Conservation (phyloP, 202 grass and related monocot species). For the Panicum virgatum region DNA sequence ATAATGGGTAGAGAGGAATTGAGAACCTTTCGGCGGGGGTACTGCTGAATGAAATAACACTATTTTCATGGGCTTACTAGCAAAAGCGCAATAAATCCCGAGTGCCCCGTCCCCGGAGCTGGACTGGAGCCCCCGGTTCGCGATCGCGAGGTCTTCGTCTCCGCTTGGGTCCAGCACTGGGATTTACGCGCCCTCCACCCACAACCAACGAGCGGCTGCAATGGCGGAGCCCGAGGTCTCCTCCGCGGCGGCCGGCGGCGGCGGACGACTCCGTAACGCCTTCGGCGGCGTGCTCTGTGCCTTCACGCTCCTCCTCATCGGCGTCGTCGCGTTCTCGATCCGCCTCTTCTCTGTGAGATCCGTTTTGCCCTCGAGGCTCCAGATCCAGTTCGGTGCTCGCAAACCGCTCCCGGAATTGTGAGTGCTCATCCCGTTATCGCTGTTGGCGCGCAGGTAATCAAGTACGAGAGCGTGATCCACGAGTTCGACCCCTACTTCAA, state of each 20-base stretch:
- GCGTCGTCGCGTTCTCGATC: conserved; percentile 97
- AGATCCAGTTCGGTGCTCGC: conserved; percentile 41
- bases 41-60: not conserved
- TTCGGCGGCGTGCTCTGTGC: conserved; percentile 81
- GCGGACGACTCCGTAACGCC: conserved; percentile 71
- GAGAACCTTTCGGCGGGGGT: not conserved
- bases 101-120: not conserved
- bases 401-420: not conserved
- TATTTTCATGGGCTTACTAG: not conserved
- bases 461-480: conserved; percentile 99
- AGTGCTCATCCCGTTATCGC: not conserved
- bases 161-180: conserved; percentile 35
- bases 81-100: not conserved
- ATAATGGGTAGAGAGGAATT: too few relatives aligned
- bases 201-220: conserved; percentile 32
- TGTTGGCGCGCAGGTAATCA: conserved; percentile 73
- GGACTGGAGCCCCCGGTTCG: conserved; percentile 3
- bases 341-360: conserved; percentile 97
- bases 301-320: conserved; percentile 91
- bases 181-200: conserved; percentile 37
- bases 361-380: conserved; percentile 12
- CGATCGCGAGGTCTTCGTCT: conserved; percentile 47
- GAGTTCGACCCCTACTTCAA: conserved; percentile 99
- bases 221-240: conserved; percentile 58
- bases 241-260: conserved; percentile 21